A percentile compares a stretch with the other conserved stretches of the same genome.
phyloP scores from a whole-genome alignment of 2,329 filamentous ascomycete genomes.

The Raffaelea albimanens region DNA sequence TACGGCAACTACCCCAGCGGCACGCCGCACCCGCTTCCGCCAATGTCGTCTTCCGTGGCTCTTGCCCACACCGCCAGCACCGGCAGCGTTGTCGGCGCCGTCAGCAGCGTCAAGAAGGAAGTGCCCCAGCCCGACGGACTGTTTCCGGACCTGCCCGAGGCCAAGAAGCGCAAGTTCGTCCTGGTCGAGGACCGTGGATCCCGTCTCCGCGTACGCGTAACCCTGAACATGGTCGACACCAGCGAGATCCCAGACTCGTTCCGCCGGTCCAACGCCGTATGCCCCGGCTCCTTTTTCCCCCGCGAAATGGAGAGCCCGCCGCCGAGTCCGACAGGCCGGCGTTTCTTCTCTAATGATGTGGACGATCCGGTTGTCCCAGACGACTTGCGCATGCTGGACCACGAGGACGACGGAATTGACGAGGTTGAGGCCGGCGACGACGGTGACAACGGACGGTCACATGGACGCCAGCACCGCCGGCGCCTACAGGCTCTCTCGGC shows the following conservation, averaged over 20 bases:
- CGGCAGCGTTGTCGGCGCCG: conserved; percentile 22
- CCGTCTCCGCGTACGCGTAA: conserved; percentile 80
- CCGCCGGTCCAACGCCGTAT: conserved; percentile 81
- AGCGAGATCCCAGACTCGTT: conserved; percentile 95
- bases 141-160: conserved; percentile 81
- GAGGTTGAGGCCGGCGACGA: conserved; percentile 21
- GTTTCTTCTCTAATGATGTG: conserved; percentile 64
- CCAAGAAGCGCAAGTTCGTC: conserved; percentile 93
- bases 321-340: conserved; percentile 62
- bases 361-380: conserved; percentile 40
- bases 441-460: not conserved
- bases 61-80: conserved; percentile 44
- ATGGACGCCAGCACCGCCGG: conserved; percentile 20
- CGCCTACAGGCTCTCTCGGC: conserved; percentile 2
- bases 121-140: conserved; percentile 56
- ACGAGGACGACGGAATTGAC: conserved; percentile 47
- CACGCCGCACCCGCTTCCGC: conserved; percentile 27
- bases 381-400: conserved; percentile 43
- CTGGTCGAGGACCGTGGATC: conserved; percentile 84
- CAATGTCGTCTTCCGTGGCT: conserved; percentile 53
- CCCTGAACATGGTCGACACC: conserved; percentile 87
- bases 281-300: conserved; percentile 83
- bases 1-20: conserved; percentile 57
- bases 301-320: conserved; percentile 86
- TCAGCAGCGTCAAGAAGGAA: conserved; percentile 31